Conservation (phyloP, 306 rosid species). For the Neltuma alba region DNA sequence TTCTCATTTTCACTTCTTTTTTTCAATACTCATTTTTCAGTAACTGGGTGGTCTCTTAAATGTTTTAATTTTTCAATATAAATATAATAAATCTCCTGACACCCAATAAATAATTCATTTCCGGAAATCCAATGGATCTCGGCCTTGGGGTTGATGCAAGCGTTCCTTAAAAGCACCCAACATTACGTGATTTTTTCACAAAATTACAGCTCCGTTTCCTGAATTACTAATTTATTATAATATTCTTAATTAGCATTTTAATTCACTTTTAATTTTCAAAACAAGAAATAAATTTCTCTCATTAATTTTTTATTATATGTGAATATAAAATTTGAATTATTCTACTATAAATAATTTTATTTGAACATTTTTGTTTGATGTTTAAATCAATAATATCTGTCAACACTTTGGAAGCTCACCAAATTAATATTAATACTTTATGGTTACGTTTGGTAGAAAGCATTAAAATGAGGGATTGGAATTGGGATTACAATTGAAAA, state of each 20-base stretch:
- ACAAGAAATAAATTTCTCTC: background rate
- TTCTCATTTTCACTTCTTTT: background rate
- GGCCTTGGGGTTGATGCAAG: conserved; percentile 60
- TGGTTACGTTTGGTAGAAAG: no score
- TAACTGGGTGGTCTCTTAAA: no score
- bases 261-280: background rate
- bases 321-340: background rate
- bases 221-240: background rate
- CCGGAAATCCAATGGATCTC: conserved; percentile 9
- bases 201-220: background rate
- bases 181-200: background rate
- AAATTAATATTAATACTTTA: background rate
- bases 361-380: background rate
- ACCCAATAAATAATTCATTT: conserved; percentile 15
- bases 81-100: conserved; percentile 19
- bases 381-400: background rate
- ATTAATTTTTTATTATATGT: background rate
- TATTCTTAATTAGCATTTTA: background rate
- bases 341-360: background rate
- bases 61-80: background rate
- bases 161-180: conserved; percentile 35
- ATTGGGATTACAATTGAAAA: no score
- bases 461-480: no score
- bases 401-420: background rate
- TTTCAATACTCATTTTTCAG: no score